These are phyloP conservation scores for Akanthomyces lecanii DNA, from an alignment of 2,329 filamentous ascomycete species.

Conservation along the genomic window DNA sequence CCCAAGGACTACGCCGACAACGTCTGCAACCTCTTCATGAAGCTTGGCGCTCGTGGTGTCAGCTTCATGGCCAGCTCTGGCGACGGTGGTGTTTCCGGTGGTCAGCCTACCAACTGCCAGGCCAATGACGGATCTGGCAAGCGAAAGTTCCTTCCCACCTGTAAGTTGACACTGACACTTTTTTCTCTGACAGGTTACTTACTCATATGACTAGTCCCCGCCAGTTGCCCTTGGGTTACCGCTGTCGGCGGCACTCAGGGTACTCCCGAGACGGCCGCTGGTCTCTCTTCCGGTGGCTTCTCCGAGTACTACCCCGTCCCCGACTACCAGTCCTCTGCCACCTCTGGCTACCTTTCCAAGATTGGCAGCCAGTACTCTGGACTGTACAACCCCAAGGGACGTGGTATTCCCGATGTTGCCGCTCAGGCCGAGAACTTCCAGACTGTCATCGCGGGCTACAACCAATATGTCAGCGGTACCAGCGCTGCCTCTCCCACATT, in stretches of 20 bases:
- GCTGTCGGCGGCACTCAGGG: slow-evolving; percentile 10
- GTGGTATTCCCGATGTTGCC: slow-evolving; percentile 14
- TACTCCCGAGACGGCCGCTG: neutral
- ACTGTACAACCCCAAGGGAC: slow-evolving; percentile 12
- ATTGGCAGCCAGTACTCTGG: neutral
- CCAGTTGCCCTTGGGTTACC: slow-evolving; percentile 16
- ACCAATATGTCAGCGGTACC: slow-evolving; percentile 14
- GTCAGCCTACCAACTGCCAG: neutral
- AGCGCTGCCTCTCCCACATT: slow-evolving; percentile 39
- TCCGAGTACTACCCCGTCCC: slow-evolving; percentile 11
- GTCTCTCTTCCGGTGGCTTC: slow-evolving; percentile 7
- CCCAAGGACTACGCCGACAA: slow-evolving; percentile 13
- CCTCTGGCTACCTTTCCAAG: neutral
- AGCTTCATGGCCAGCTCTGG: slow-evolving; percentile 12
- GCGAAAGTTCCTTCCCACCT: slow-evolving; percentile 2
- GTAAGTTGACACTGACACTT: neutral
- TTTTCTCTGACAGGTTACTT: too few relatives aligned
- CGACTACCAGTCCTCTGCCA: neutral
- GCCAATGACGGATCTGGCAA: slow-evolving; percentile 18
- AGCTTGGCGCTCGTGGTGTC: slow-evolving; percentile 16
- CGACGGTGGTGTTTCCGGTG: slow-evolving; percentile 9
- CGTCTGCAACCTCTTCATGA: slow-evolving; percentile 17
- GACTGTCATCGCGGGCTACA: neutral
- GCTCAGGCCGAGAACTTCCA: neutral
- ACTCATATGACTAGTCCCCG: neutral